These are phyloP conservation scores for Suhomyces prunicola DNA, from an alignment of 805 yeast species.

Conservation along the genomic window DNA sequence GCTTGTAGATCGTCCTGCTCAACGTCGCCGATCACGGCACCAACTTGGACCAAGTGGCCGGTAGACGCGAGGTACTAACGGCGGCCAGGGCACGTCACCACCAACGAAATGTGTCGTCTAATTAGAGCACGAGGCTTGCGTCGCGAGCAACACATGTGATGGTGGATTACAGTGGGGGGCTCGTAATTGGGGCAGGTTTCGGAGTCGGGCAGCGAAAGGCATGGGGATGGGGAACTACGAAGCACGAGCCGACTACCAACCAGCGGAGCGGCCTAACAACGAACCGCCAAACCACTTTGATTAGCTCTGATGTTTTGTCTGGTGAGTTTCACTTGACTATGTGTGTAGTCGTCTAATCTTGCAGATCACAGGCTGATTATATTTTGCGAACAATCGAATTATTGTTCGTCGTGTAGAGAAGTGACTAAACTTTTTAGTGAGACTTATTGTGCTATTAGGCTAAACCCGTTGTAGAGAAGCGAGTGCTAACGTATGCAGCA, in stretches of 20 bases:
- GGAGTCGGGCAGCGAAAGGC: background rate
- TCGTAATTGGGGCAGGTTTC: background rate
- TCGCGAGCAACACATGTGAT: background rate
- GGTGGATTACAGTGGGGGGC: background rate
- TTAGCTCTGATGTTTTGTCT: background rate
- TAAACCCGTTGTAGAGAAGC: background rate
- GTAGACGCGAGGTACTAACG: background rate
- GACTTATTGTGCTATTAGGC: background rate
- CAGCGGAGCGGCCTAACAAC: background rate
- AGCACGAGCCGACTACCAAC: too few species aligned
- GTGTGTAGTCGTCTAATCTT: background rate
- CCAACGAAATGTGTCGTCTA: background rate
- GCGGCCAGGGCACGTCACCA: background rate
- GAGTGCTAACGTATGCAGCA: background rate
- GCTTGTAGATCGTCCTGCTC: background rate
- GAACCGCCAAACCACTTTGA: background rate
- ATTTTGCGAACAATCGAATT: background rate
- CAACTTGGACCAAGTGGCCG: background rate
- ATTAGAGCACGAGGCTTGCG: background rate
- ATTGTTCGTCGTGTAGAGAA: background rate
- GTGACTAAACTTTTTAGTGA: background rate
- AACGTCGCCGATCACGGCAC: background rate
- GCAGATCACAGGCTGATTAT: background rate
- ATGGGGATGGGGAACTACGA: background rate
- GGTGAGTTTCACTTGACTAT: background rate